Percentiles rank a stretch among this genome's conserved stretches.
Conservation (phyloP, 768 basidiomycete species). For the Gloeopeniophorella convolvens region DNA sequence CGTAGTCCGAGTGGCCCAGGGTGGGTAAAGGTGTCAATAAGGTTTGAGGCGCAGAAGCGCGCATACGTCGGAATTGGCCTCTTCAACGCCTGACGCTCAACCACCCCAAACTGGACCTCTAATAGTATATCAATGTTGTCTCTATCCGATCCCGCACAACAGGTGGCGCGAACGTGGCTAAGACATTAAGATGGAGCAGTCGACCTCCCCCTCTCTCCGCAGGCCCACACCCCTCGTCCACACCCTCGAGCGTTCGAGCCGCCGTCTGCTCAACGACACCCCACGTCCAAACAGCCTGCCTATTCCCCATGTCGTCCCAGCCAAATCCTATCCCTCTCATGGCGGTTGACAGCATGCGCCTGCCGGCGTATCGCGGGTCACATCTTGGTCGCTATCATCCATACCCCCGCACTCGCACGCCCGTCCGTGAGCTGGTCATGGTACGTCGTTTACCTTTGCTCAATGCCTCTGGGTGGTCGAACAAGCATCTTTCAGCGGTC, state of each 20-base stretch:
- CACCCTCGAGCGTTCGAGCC: background rate
- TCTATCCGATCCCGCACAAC: background rate
- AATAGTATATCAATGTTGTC: background rate
- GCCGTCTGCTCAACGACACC: background rate
- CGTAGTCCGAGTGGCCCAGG: background rate
- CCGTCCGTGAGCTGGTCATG: conserved; percentile 10
- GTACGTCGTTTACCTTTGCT: background rate
- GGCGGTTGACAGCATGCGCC: conserved; percentile 9
- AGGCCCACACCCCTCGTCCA: conserved; percentile 12
- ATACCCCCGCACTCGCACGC: conserved; percentile 14
- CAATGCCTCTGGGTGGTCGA: too few species aligned
- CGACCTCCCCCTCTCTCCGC: background rate
- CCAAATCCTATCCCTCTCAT: background rate
- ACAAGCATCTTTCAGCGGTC: too few species aligned
- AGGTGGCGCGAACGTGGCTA: conserved; percentile 6
- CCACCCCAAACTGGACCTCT: conserved; percentile 7
- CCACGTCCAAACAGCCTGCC: background rate
- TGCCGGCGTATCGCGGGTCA: conserved; percentile 16
- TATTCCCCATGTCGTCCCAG: conserved; percentile 5
- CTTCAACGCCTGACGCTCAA: conserved; percentile 1
- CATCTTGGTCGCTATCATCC: conserved; percentile 17
- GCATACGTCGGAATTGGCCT: conserved; percentile 3
- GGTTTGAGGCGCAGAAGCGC: conserved; percentile 8
- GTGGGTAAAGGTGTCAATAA: background rate
- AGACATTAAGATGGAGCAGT: background rate